These are phyloP conservation scores for Paratinospora sagittata DNA, from an alignment of 164 flowering plant species.

Conservation along the genomic window DNA sequence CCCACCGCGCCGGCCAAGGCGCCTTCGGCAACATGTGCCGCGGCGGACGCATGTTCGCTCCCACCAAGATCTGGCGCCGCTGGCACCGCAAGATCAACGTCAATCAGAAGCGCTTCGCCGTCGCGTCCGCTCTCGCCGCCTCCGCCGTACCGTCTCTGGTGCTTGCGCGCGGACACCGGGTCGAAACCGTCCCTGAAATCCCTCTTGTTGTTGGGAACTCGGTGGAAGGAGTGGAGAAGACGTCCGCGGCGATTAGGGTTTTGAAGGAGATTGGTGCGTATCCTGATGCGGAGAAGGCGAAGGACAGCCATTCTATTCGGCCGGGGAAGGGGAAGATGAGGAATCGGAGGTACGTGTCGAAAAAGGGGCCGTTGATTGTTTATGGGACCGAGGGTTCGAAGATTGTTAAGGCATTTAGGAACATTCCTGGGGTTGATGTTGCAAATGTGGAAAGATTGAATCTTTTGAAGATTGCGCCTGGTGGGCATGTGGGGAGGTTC, in stretches of 20 bases:
- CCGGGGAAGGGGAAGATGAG: constrained; percentile 89
- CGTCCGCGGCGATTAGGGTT: constrained; percentile 56
- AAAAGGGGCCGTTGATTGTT: constrained; percentile 78
- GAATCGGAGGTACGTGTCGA: constrained; percentile 57
- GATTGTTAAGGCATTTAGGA: constrained; percentile 75
- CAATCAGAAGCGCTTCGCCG: constrained; percentile 72
- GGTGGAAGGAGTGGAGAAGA: constrained; percentile 68
- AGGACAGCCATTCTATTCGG: constrained; percentile 57
- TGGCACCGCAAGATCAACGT: constrained; percentile 78
- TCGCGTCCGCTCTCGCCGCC: constrained; percentile 81
- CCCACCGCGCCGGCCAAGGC: constrained; percentile 93
- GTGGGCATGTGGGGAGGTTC: constrained; percentile 87
- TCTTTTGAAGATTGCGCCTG: constrained; percentile 79
- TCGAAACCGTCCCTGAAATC: constrained; percentile 69
- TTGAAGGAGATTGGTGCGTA: constrained; percentile 68
- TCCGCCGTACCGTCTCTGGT: constrained; percentile 69
- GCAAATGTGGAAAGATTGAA: constrained; percentile 69
- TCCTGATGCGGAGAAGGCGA: constrained; percentile 76
- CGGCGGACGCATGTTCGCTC: constrained; percentile 91
- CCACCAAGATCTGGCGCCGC: constrained; percentile 86
- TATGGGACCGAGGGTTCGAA: constrained; percentile 80
- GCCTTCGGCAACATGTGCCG: constrained; percentile 98
- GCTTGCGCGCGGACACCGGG: constrained; percentile 71
- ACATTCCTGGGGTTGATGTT: constrained; percentile 73
- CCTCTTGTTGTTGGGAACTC: constrained; percentile 69